Conservation (phyloP, 2,329 filamentous ascomycete genomes). For the Penicillium thymicola region DNA sequence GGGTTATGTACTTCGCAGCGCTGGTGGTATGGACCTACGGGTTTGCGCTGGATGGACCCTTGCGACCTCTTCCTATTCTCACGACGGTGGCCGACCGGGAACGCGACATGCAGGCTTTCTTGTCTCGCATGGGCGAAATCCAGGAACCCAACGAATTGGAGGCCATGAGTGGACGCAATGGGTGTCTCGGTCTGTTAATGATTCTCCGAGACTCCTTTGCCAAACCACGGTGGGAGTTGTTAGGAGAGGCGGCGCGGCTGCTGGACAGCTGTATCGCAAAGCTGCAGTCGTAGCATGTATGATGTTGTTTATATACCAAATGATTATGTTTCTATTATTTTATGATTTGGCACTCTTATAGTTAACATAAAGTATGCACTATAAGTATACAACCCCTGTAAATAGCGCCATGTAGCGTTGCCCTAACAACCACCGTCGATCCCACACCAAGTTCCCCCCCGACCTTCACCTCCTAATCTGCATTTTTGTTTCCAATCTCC, state of each 20-base stretch:
- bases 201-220: slow-evolving; percentile 78
- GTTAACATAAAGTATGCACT: background rate
- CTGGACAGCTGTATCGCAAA: slow-evolving; percentile 76
- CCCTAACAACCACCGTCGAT: slow-evolving; percentile 23
- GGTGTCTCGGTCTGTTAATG: slow-evolving; percentile 75
- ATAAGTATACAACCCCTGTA: background rate
- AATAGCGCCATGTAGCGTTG: slow-evolving; percentile 11
- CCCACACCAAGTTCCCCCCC: slow-evolving; percentile 9
- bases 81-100: slow-evolving; percentile 63
- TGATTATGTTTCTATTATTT: slow-evolving; percentile 1
- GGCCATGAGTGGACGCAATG: slow-evolving; percentile 70
- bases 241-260: slow-evolving; percentile 80
- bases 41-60: slow-evolving; percentile 80
- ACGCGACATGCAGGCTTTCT: slow-evolving; percentile 74
- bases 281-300: slow-evolving; percentile 35
- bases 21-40: slow-evolving; percentile 96
- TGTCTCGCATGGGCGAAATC: slow-evolving; percentile 69
- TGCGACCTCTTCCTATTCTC: slow-evolving; percentile 52
- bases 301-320: slow-evolving; percentile 5
- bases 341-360: background rate
- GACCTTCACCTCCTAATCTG: background rate
- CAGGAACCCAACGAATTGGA: slow-evolving; percentile 74
- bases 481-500: slow-evolving; percentile 8
- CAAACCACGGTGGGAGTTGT: slow-evolving; percentile 82
- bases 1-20: slow-evolving; percentile 91